Percentiles rank a stretch among this genome's conserved stretches.
Conservation (phyloP, 2,329 filamentous ascomycete genomes). For the Epichloe uncinata region DNA sequence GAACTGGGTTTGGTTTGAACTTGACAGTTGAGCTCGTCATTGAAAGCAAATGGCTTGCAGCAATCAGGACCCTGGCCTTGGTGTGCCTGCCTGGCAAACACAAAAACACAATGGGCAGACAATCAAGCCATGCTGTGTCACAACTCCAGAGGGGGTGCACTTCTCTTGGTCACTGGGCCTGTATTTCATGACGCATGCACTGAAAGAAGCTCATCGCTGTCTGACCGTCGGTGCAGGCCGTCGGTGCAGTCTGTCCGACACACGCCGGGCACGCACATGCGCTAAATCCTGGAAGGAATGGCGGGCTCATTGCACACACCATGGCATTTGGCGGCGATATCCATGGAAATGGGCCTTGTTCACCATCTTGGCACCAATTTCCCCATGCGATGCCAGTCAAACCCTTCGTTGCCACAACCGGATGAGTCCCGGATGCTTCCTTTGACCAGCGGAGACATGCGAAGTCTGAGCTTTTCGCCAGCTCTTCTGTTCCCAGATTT, state of each 20-base stretch:
- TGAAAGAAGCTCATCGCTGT: too few species aligned
- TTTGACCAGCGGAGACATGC: too few species aligned
- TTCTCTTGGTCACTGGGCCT: too few species aligned
- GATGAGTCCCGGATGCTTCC: not conserved
- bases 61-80: not conserved
- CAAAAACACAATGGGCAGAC: not conserved
- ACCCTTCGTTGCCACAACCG: not conserved
- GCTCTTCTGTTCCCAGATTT: too few species aligned
- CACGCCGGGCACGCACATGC: not conserved
- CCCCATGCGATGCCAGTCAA: not conserved
- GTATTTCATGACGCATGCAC: too few species aligned
- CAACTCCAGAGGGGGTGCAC: not conserved
- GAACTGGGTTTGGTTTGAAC: not conserved
- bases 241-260: too few species aligned
- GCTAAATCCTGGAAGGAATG: not conserved
- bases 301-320: not conserved
- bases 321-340: conserved; percentile 1
- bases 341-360: not conserved
- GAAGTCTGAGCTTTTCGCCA: too few species aligned
- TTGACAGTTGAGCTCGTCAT: not conserved
- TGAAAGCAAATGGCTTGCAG: not conserved
- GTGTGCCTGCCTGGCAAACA: too few species aligned
- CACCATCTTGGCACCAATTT: not conserved
- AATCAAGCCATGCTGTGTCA: conserved; percentile 1
- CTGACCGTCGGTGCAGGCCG: too few species aligned